phyloP scores from a whole-genome alignment of 495 filamentous ascomycete genomes.

The Penicillium desertorum region DNA sequence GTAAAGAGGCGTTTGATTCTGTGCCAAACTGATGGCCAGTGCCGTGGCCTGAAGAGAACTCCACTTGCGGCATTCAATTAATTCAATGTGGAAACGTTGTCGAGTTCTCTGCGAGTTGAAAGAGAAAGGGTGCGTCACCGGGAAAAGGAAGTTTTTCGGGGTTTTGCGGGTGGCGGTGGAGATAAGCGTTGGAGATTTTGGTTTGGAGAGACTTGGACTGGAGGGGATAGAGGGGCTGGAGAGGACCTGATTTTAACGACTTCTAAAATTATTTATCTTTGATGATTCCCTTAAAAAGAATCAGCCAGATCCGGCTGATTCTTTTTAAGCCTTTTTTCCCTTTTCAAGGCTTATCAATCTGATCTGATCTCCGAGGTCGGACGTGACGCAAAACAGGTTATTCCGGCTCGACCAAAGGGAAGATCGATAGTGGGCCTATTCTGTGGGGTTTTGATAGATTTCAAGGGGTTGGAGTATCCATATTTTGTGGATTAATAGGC shows the following conservation, averaged over 20 bases:
- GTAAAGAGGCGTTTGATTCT: constrained; percentile 21
- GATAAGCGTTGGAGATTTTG: constrained; percentile 23
- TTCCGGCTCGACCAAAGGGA: not conserved
- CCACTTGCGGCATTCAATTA: constrained; percentile 25
- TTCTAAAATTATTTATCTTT: not conserved
- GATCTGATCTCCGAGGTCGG: constrained; percentile 35
- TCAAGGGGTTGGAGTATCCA: not conserved
- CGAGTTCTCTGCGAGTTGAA: not conserved
- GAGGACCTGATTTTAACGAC: not conserved
- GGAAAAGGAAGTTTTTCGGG: constrained; percentile 32
- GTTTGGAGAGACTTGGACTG: constrained; percentile 2
- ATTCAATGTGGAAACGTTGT: not conserved
- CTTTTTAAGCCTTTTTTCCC: constrained; percentile 14
- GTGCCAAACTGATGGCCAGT: constrained; percentile 13
- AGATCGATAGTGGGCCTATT: not conserved
- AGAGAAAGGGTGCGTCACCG: constrained; percentile 21
- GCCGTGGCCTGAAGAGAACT: constrained; percentile 13
- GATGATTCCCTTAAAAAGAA: no score
- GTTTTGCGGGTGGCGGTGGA: constrained; percentile 33
- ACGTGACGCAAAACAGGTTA: constrained; percentile 1
- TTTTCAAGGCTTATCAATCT: constrained; percentile 32
- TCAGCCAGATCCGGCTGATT: not conserved
- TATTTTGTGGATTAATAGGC: not conserved
- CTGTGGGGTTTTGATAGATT: not conserved
- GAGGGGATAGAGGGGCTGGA: not conserved